These are phyloP conservation scores for Gossypium sturtianum DNA, from an alignment of 345 rosid genomes.

Conservation along the genomic window DNA sequence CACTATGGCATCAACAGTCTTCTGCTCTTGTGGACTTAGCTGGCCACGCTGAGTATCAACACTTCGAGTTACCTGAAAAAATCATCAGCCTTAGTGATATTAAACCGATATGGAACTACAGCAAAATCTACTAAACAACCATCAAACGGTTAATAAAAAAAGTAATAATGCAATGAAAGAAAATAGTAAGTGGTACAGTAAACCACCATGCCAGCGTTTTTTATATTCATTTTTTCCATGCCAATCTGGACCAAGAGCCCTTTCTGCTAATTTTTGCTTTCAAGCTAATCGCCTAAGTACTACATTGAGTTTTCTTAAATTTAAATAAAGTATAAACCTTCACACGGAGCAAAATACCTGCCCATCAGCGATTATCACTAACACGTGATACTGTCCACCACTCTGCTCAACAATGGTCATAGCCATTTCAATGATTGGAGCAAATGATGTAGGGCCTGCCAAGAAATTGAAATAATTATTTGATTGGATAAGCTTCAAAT, in stretches of 20 bases:
- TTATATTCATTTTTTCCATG: background rate
- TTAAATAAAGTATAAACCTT: background rate
- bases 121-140: background rate
- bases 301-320: background rate
- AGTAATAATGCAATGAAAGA: background rate
- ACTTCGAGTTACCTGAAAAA: conserved; percentile 81
- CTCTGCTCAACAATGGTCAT: conserved; percentile 86
- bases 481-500: conserved; percentile 5
- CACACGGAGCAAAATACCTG: conserved; percentile 47
- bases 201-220: background rate
- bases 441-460: conserved; percentile 96
- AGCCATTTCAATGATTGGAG: conserved; percentile 90
- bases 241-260: background rate
- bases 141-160: background rate
- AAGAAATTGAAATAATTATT: conserved; percentile 6
- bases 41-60: conserved; percentile 65
- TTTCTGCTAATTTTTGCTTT: background rate
- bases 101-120: background rate
- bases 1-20: conserved; percentile 89
- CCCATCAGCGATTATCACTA: conserved; percentile 94
- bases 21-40: conserved; percentile 89
- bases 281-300: background rate
- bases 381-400: conserved; percentile 90
- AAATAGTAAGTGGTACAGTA: background rate
- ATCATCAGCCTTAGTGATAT: background rate